Conservation (phyloP, 148 eudicot genomes). For the Arctostaphylos glauca region DNA sequence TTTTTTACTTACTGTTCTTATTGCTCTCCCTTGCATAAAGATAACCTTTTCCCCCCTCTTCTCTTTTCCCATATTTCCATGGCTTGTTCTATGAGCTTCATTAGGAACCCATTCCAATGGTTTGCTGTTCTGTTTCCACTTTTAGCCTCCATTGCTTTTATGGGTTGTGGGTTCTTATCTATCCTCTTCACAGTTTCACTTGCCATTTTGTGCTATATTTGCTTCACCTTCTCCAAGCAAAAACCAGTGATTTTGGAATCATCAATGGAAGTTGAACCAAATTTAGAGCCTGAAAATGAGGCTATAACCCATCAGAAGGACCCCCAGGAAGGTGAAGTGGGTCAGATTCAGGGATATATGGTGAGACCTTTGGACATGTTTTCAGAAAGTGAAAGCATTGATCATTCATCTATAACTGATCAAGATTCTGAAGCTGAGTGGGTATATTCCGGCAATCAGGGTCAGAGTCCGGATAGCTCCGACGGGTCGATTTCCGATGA, state of each 20-base stretch:
- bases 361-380: conserved; percentile 27
- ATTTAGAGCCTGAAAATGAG: background rate
- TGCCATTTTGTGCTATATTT: conserved; percentile 26
- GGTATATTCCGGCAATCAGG: conserved; percentile 25
- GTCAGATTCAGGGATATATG: conserved; percentile 24
- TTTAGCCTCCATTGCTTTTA: conserved; percentile 24
- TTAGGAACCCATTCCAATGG: conserved; percentile 37
- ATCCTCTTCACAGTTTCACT: conserved; percentile 33
- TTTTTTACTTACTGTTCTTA: background rate
- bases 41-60: background rate
- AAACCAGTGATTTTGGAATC: conserved; percentile 21
- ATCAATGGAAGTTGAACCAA: conserved; percentile 6
- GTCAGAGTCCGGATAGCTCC: conserved; percentile 31
- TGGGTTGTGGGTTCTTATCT: conserved; percentile 28
- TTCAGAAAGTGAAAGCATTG: conserved; percentile 58
- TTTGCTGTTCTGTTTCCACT: conserved; percentile 32
- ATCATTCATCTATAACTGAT: conserved; percentile 41
- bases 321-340: background rate
- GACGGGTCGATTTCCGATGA: conserved; percentile 86
- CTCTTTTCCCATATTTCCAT: conserved; percentile 14
- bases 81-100: conserved; percentile 37
- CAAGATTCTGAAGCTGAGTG: conserved; percentile 57
- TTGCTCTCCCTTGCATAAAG: conserved; percentile 16
- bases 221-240: conserved; percentile 28
- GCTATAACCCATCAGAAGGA: background rate